Evolutionary conservation across 1,284 basidiomycete species (phyloP), one percentile per base, ranked within the genome.

Genomic region (Sanghuangporus baumii): DNA sequence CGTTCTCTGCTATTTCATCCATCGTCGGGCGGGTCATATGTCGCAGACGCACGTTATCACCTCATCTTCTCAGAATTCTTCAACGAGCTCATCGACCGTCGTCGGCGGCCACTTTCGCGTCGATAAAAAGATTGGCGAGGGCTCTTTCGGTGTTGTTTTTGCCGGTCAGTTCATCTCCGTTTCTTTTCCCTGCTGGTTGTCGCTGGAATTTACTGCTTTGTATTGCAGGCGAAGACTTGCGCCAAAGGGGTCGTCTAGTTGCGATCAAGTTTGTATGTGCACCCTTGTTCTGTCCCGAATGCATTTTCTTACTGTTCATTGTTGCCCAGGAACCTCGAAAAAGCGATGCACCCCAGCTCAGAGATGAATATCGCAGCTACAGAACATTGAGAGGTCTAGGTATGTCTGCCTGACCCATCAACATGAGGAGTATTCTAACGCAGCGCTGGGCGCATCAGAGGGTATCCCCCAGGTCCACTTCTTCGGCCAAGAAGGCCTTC

Each of bases 381-480:
- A 90, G 96, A 78, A 98, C 96, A 64, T 79, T 99, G 69, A 90
- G 89, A 67, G 94, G 95, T 69, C 95, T 93, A 67, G 85, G 94
- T 97, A 93, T 64, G 59, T 55, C 18, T 23, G 9, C 55, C 41
- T 38, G 34, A 46, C 18, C 23, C 52, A 37, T 48, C 14, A 43
- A 23, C 23, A 11, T 55, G 40, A 38, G 38, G 20, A 55, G 9
- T 43, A 6, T 20, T 34, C 54, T 60, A 12, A 23, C 59, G 34
- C 31, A 43, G 26, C n/a, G 20, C 31, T 31, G 26, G 26, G 26
- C 43, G 16, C 43, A 43, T 7, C 70, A 97, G 93, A 87, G 66
- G 96, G 96, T 64, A 91, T 98, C 59, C 96, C 96, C 1, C 96
- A 98, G 75, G 96, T 98, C 47, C 94, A 99, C 78, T 93, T 98